Evolutionary conservation across 1,284 basidiomycete genomes (phyloP).

Genomic region (Neonothopanus nambi): DNA sequence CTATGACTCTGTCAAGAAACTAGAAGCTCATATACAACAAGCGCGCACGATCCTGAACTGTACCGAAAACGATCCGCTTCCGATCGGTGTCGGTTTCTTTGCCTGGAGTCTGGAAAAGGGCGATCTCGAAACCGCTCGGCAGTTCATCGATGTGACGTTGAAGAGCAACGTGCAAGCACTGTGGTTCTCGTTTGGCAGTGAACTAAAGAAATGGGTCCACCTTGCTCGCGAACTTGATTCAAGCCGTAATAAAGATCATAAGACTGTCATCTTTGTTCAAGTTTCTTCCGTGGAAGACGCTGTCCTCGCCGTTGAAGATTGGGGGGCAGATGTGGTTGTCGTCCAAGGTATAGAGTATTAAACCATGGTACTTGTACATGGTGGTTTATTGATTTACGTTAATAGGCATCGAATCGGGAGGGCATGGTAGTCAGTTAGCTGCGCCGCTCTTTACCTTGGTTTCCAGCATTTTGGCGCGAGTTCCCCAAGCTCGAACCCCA

Average conservation of each 20-base stretch:
- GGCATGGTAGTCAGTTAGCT: slow-evolving; percentile 60
- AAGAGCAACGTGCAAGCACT: slow-evolving; percentile 60
- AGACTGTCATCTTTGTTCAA: slow-evolving; percentile 65
- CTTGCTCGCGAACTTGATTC: slow-evolving; percentile 49
- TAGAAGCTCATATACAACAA: slow-evolving; percentile 49
- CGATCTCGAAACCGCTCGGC: slow-evolving; percentile 34
- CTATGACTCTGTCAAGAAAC: slow-evolving; percentile 40
- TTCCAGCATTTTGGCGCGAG: slow-evolving; percentile 48
- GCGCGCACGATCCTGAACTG: slow-evolving; percentile 42
- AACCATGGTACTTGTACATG: not conserved
- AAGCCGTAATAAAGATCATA: slow-evolving; percentile 29
- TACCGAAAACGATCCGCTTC: slow-evolving; percentile 35
- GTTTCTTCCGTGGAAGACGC: slow-evolving; percentile 61
- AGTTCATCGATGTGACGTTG: slow-evolving; percentile 49
- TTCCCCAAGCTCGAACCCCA: slow-evolving; percentile 41
- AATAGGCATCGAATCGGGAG: slow-evolving; percentile 73
- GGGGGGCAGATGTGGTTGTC: slow-evolving; percentile 72
- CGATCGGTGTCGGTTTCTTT: slow-evolving; percentile 75
- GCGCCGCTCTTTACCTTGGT: slow-evolving; percentile 61
- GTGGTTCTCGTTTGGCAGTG: slow-evolving; percentile 71
- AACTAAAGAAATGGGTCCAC: slow-evolving; percentile 59
- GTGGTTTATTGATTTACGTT: slow-evolving; percentile 11
- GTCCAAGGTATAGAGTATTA: slow-evolving; percentile 58
- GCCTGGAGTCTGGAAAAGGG: slow-evolving; percentile 65
- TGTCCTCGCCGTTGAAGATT: slow-evolving; percentile 52